A percentile compares a stretch with the other conserved stretches of the same genome.
Evolutionary conservation across 2,329 filamentous ascomycete genomes (phyloP).

Genomic region (Conoideocrella luteorostrata): DNA sequence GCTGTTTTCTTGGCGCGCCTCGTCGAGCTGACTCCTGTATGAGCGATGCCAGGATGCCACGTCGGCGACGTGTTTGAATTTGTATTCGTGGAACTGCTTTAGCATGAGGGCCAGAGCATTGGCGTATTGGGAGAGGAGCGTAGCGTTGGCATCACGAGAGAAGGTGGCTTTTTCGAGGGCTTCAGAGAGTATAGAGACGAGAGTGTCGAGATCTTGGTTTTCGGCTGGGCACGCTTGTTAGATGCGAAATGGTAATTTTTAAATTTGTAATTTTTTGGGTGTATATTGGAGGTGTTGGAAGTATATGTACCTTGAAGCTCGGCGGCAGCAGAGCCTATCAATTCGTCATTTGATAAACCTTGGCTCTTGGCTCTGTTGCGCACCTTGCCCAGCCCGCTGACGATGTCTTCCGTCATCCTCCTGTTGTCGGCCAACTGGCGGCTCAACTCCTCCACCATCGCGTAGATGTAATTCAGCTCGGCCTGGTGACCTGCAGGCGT

Average conservation of each 20-base stretch:
- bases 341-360: slow-evolving; percentile 50
- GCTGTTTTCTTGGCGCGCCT: slow-evolving; percentile 58
- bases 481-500: slow-evolving; percentile 63
- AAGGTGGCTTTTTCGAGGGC: slow-evolving; percentile 56
- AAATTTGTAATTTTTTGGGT: not conserved
- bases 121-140: slow-evolving; percentile 52
- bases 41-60: slow-evolving; percentile 59
- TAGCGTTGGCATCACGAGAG: slow-evolving; percentile 54
- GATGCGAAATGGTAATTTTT: not conserved
- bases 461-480: slow-evolving; percentile 62
- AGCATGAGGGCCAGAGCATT: slow-evolving; percentile 51
- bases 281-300: not conserved
- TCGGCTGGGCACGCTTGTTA: slow-evolving; percentile 37
- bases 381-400: slow-evolving; percentile 55
- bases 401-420: slow-evolving; percentile 56
- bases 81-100: slow-evolving; percentile 60
- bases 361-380: slow-evolving; percentile 48
- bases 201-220: slow-evolving; percentile 53
- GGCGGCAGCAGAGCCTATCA: slow-evolving; percentile 48
- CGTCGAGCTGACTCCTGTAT: slow-evolving; percentile 58
- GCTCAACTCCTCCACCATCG: slow-evolving; percentile 61
- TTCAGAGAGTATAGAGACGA: slow-evolving; percentile 55
- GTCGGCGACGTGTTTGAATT: slow-evolving; percentile 55
- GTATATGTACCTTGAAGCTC: slow-evolving; percentile 46
- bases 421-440: slow-evolving; percentile 57